Percentiles rank a stretch among this genome's conserved stretches.
Evolutionary conservation across 73 alveolate species (phyloP).

Genomic region (Stentor roeselii): DNA sequence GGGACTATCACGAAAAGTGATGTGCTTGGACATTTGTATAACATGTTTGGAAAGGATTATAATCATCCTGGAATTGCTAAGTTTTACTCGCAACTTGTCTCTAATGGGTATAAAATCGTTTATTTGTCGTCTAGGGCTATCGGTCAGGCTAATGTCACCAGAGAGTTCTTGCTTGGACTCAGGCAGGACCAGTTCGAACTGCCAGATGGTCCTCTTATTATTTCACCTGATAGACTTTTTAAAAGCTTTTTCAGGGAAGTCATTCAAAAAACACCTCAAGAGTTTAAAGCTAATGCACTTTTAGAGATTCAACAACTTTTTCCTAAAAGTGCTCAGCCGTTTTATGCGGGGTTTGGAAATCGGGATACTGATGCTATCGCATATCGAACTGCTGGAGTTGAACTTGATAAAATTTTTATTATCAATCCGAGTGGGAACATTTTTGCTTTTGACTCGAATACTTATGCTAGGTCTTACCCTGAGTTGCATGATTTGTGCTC

Average conservation of each 20-base stretch:
- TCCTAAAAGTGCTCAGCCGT: constrained; percentile 71
- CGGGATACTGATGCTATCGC: constrained; percentile 94
- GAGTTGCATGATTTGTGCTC: not conserved
- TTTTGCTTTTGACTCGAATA: not conserved
- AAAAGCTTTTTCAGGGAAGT: constrained; percentile 90
- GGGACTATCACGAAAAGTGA: constrained; percentile 98
- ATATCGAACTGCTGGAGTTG: constrained; percentile 84
- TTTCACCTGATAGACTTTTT: constrained; percentile 93
- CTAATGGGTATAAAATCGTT: constrained; percentile 88
- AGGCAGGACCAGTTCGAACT: constrained; percentile 51
- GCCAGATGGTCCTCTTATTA: constrained; percentile 96
- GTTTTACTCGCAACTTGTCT: constrained; percentile 58
- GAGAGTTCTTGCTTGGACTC: constrained; percentile 49
- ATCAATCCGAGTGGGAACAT: constrained; percentile 8
- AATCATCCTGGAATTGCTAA: constrained; percentile 88
- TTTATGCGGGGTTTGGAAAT: constrained; percentile 98
- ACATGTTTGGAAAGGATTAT: constrained; percentile 94
- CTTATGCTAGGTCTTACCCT: not conserved
- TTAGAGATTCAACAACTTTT: constrained; percentile 78
- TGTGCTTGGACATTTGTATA: constrained; percentile 91
- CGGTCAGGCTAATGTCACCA: constrained; percentile 79
- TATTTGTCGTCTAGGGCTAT: constrained; percentile 97
- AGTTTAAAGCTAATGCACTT: constrained; percentile 85
- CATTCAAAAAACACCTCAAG: constrained; percentile 79
- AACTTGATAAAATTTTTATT: not conserved